A percentile compares a stretch with the other conserved stretches of the same genome.
phyloP scores from a whole-genome alignment of 495 filamentous ascomycete genomes.

The Viridothelium virens region DNA sequence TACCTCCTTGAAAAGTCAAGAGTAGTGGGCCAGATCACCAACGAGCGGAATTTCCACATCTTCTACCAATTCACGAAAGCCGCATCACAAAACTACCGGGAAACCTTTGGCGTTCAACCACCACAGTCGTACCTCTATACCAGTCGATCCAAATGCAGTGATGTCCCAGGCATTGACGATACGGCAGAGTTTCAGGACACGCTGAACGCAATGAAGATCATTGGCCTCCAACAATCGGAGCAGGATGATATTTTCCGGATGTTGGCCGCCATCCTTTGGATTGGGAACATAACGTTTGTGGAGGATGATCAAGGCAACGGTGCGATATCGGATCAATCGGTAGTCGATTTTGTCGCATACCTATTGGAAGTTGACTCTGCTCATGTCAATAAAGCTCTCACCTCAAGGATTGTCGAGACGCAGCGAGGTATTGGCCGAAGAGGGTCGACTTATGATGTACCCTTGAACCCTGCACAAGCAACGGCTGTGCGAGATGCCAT shows the following conservation, averaged over 20 bases:
- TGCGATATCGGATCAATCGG: constrained; percentile 72
- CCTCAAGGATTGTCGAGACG: constrained; percentile 82
- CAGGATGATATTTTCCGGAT: constrained; percentile 97
- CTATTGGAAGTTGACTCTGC: constrained; percentile 78
- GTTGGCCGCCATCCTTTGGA: constrained; percentile 87
- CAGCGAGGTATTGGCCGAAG: constrained; percentile 64
- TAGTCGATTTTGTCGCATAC: constrained; percentile 90
- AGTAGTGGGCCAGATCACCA: constrained; percentile 89
- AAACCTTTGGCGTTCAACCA: constrained; percentile 78
- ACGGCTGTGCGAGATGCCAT: constrained; percentile 86
- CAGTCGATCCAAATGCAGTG: constrained; percentile 83
- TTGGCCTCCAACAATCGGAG: constrained; percentile 79
- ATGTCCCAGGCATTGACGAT: constrained; percentile 92
- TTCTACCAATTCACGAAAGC: constrained; percentile 99
- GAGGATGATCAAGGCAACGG: constrained; percentile 90
- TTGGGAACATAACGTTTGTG: constrained; percentile 81
- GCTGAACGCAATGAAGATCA: constrained; percentile 86
- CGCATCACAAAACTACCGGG: constrained; percentile 74
- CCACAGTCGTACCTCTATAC: constrained; percentile 95
- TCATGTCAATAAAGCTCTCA: constrained; percentile 80
- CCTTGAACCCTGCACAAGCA: constrained; percentile 86
- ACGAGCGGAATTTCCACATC: constrained; percentile 98
- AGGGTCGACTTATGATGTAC: constrained; percentile 82
- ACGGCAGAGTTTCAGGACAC: constrained; percentile 85
- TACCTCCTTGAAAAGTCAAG: constrained; percentile 93